Conservation (phyloP, 2,329 filamentous ascomycete species). For the Plectosphaerella plurivora region DNA sequence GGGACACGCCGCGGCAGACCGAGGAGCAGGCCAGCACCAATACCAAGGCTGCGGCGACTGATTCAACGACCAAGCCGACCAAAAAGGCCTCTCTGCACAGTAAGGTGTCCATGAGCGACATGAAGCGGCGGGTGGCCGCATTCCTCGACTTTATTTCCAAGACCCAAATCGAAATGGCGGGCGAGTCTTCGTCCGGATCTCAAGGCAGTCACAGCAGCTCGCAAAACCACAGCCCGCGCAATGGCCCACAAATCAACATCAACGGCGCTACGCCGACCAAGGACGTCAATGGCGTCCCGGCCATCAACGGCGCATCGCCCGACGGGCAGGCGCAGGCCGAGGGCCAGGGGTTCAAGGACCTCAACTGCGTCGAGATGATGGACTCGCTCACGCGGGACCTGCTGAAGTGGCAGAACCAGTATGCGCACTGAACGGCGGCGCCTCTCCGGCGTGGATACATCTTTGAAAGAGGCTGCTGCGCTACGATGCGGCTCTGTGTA, state of each 20-base stretch:
- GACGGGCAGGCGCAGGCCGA: conserved; percentile 23
- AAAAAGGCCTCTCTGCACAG: conserved; percentile 51
- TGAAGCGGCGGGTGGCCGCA: conserved; percentile 76
- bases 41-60: conserved; percentile 25
- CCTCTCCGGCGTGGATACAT: neutral
- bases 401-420: conserved; percentile 81
- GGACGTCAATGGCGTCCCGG: conserved; percentile 8
- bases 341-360: conserved; percentile 55
- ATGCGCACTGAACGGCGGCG: conserved; percentile 28
- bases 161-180: conserved; percentile 82
- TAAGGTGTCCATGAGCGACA: conserved; percentile 81
- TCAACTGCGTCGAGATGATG: conserved; percentile 87
- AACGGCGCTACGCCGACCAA: conserved; percentile 12
- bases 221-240: conserved; percentile 16
- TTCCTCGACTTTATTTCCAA: conserved; percentile 89
- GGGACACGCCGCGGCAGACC: conserved; percentile 39
- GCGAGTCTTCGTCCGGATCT: conserved; percentile 44
- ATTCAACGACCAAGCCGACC: conserved; percentile 48
- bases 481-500: conserved; percentile 6
- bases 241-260: conserved; percentile 9
- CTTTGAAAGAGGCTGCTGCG: neutral
- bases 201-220: conserved; percentile 25
- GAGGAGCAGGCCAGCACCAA: conserved; percentile 25
- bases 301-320: conserved; percentile 20
- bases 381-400: conserved; percentile 75